phyloP scores from a whole-genome alignment of 768 basidiomycete species.

The Austroboletus festivus region DNA sequence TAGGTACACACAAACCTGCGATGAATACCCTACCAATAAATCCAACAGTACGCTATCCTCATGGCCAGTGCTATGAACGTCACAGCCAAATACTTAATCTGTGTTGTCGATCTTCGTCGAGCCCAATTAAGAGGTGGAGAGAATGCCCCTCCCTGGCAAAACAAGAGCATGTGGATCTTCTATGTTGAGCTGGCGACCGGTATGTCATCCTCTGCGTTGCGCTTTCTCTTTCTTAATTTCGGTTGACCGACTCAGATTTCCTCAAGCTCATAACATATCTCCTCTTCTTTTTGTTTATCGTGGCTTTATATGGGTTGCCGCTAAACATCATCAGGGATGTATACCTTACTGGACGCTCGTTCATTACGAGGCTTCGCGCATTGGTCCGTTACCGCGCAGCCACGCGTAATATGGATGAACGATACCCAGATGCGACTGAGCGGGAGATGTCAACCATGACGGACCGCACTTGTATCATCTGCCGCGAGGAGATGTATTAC shows the following conservation, averaged over 20 bases:
- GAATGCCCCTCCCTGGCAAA: slow-evolving; percentile 91
- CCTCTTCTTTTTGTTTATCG: slow-evolving; percentile 89
- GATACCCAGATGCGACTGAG: slow-evolving; percentile 89
- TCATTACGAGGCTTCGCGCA: slow-evolving; percentile 82
- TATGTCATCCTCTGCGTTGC: slow-evolving; percentile 34
- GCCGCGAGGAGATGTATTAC: slow-evolving; percentile 88
- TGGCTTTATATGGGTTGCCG: slow-evolving; percentile 91
- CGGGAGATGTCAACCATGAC: slow-evolving; percentile 79
- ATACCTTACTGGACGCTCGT: slow-evolving; percentile 91
- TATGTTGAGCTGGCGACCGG: slow-evolving; percentile 92
- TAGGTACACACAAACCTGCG: slow-evolving; percentile 33
- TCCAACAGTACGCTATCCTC: slow-evolving; percentile 77
- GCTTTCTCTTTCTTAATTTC: slow-evolving; percentile 3
- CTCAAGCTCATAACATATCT: slow-evolving; percentile 90
- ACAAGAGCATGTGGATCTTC: slow-evolving; percentile 96
- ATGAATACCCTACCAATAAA: slow-evolving; percentile 9
- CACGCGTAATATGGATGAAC: slow-evolving; percentile 93
- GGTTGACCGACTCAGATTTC: slow-evolving; percentile 62
- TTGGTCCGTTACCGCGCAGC: slow-evolving; percentile 91
- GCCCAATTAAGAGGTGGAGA: slow-evolving; percentile 77
- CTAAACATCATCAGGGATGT: slow-evolving; percentile 97
- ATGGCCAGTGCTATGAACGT: slow-evolving; percentile 77
- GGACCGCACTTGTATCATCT: slow-evolving; percentile 96
- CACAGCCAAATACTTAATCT: slow-evolving; percentile 79
- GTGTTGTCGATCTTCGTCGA: slow-evolving; percentile 75